phyloP scores from a whole-genome alignment of 331 rosid species.

The Stylosanthes scabra region DNA sequence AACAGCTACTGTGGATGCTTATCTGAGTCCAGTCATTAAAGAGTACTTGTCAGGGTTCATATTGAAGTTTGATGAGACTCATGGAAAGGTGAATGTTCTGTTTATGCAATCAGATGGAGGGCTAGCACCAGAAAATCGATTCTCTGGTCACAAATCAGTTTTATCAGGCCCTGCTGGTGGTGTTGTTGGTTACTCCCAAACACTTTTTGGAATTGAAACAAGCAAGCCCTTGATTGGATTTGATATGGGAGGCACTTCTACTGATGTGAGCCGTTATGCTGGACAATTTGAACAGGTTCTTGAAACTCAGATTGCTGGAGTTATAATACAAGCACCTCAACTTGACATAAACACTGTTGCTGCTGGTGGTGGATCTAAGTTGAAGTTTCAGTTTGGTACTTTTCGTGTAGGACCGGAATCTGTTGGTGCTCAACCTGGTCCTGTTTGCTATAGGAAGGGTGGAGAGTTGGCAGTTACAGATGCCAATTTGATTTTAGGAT shows the following conservation, averaged over 20 bases:
- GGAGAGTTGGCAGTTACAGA: constrained; percentile 95
- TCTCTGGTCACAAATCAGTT: constrained; percentile 90
- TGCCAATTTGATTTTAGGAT: constrained; percentile 88
- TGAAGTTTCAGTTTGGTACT: constrained; percentile 89
- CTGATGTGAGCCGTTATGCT: constrained; percentile 92
- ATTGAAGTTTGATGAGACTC: constrained; percentile 78
- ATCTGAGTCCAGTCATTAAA: constrained; percentile 86
- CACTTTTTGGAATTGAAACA: constrained; percentile 83
- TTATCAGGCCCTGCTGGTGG: constrained; percentile 98
- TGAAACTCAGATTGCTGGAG: constrained; percentile 88
- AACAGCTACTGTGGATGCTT: constrained; percentile 93
- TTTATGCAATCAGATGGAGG: constrained; percentile 98
- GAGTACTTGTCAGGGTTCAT: constrained; percentile 85
- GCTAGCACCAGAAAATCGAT: constrained; percentile 84
- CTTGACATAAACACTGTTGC: constrained; percentile 93
- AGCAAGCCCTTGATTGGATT: constrained; percentile 84
- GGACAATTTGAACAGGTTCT: constrained; percentile 90
- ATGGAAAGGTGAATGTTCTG: constrained; percentile 73
- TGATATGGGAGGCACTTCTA: constrained; percentile 98
- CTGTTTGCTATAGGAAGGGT: constrained; percentile 89
- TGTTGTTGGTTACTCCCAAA: constrained; percentile 89
- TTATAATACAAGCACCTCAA: constrained; percentile 92
- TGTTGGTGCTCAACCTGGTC: constrained; percentile 99
- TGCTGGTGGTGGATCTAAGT: constrained; percentile 91
- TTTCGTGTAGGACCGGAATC: constrained; percentile 93